Evolutionary conservation across 2,329 filamentous ascomycete genomes (phyloP).

Genomic region (Fusarium chuoi): DNA sequence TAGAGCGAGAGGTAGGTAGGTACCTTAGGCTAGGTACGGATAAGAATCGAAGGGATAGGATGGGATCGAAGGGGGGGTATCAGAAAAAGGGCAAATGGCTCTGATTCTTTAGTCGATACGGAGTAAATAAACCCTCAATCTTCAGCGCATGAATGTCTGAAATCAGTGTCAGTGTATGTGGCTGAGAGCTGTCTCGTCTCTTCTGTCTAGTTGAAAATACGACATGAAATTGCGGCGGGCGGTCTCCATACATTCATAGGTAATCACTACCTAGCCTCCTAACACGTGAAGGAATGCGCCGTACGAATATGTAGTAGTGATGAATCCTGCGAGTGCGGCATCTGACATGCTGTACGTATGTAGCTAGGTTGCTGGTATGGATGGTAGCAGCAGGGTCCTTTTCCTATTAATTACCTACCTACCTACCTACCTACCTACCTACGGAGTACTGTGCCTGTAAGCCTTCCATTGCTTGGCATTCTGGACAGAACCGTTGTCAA

Average conservation of each 20-base stretch:
- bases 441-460: not conserved
- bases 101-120: not conserved
- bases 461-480: conserved; percentile 36
- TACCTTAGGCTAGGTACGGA: not conserved
- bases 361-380: not conserved
- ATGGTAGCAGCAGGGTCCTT: conserved; percentile 17
- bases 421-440: no score
- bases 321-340: not conserved
- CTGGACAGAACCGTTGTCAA: not conserved
- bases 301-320: not conserved
- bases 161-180: conserved; percentile 21
- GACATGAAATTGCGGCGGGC: conserved; percentile 30
- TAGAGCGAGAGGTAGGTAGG: conserved; percentile 11
- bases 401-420: conserved; percentile 1
- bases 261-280: not conserved
- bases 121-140: conserved; percentile 13
- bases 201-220: conserved; percentile 6
- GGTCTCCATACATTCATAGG: not conserved
- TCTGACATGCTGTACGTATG: conserved; percentile 11
- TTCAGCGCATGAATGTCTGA: conserved; percentile 11
- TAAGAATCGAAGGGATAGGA: not conserved
- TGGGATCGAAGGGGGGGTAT: not conserved
- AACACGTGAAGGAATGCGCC: conserved; percentile 37
- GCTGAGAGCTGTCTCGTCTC: conserved; percentile 19
- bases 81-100: conserved; percentile 3